These are phyloP conservation scores for Guadua angustifolia DNA, from an alignment of 176 grass and related monocot genomes.

Conservation along the genomic window DNA sequence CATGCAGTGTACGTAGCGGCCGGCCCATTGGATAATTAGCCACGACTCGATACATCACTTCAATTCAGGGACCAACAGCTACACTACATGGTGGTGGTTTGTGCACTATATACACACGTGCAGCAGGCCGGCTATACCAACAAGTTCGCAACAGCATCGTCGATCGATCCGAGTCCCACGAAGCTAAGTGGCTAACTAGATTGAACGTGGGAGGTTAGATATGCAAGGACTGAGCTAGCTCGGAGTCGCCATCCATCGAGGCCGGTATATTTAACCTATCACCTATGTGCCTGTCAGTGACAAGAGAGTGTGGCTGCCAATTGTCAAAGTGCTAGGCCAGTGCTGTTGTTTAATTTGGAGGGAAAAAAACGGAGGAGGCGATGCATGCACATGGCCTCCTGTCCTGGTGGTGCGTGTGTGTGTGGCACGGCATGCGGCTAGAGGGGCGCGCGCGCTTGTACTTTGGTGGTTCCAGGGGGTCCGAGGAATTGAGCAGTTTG, in stretches of 20 bases:
- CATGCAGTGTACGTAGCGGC: background rate
- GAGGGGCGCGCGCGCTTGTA: slow-evolving; percentile 31
- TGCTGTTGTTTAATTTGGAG: slow-evolving; percentile 1
- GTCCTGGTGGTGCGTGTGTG: background rate
- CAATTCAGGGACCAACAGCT: slow-evolving; percentile 35
- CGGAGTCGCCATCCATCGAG: background rate
- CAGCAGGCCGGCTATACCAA: background rate
- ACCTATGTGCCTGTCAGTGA: slow-evolving; percentile 21
- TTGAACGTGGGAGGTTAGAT: background rate
- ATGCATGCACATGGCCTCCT: background rate
- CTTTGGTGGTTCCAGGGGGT: slow-evolving; percentile 52
- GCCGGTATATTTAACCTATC: background rate
- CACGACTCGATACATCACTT: slow-evolving; percentile 10
- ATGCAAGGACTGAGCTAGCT: background rate
- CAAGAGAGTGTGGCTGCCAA: slow-evolving; percentile 44
- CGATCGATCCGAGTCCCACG: background rate
- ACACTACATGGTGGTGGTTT: background rate
- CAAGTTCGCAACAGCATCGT: background rate
- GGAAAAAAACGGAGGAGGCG: background rate
- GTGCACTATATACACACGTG: background rate
- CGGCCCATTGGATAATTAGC: background rate
- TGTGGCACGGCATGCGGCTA: background rate
- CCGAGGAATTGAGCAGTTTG: slow-evolving; percentile 52
- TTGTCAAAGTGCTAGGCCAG: slow-evolving; percentile 54
- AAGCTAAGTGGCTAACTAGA: background rate